Conservation (phyloP, 2,329 filamentous ascomycete species). For the Xylariomycetidae sp. region DNA sequence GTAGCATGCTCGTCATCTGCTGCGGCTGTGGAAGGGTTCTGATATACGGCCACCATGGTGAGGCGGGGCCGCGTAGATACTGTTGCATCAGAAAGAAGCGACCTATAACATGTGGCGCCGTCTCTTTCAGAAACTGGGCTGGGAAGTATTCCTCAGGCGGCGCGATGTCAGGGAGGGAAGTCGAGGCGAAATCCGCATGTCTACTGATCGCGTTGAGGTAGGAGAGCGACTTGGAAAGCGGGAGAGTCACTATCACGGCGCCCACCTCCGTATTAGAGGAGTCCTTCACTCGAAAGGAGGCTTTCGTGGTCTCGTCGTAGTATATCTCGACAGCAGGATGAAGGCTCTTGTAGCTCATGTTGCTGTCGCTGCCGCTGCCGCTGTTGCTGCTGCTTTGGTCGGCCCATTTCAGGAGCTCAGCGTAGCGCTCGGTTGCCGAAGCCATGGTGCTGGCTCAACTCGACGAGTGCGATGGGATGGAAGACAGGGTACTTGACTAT, state of each 20-base stretch:
- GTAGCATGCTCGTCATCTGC: constrained; percentile 45
- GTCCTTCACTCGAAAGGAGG: constrained; percentile 46
- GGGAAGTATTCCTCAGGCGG: constrained; percentile 34
- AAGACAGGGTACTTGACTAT: too few species aligned
- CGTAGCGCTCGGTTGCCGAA: constrained; percentile 20
- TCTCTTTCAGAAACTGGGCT: constrained; percentile 38
- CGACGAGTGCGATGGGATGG: too few species aligned
- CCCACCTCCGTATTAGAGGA: constrained; percentile 11
- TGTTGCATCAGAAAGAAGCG: constrained; percentile 66
- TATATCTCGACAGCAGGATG: constrained; percentile 49
- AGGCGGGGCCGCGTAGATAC: constrained; percentile 49
- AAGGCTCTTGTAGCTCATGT: too few species aligned
- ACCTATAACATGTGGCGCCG: constrained; percentile 54
- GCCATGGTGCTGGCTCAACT: too few species aligned
- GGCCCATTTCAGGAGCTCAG: constrained; percentile 43
- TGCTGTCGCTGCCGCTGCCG: too few species aligned
- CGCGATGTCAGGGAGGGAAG: constrained; percentile 3
- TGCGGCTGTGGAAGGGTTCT: constrained; percentile 57
- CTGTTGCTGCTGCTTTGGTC: constrained; percentile 37
- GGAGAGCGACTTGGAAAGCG: constrained; percentile 49
- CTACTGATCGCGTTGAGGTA: constrained; percentile 48
- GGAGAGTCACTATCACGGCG: constrained; percentile 42
- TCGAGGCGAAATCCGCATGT: constrained; percentile 19
- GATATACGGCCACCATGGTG: constrained; percentile 66
- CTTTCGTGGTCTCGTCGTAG: constrained; percentile 42